Conservation (phyloP, 345 rosid species). For the Heritiera fomes region DNA sequence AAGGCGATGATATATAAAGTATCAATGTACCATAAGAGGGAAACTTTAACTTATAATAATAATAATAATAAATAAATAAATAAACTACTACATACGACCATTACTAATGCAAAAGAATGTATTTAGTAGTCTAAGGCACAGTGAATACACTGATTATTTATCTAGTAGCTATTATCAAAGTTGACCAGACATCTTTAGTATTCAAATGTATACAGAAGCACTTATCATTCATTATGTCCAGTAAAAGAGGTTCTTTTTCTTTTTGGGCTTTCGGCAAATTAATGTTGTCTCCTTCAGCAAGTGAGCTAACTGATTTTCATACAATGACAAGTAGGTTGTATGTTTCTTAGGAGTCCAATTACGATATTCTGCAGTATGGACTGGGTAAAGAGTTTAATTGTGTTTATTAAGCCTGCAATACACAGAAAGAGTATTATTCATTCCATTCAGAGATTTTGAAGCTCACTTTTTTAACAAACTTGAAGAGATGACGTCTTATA, state of each 20-base stretch:
- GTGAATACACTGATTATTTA: not conserved
- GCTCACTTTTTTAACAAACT: slow-evolving; percentile 69
- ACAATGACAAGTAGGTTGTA: not conserved
- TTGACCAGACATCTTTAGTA: no score
- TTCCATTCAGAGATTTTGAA: not conserved
- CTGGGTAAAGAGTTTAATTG: not conserved
- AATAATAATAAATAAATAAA: not conserved
- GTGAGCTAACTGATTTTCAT: not conserved
- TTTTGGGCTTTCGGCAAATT: not conserved
- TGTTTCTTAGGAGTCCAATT: not conserved
- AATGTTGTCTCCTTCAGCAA: not conserved
- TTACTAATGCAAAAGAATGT: not conserved
- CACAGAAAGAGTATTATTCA: not conserved
- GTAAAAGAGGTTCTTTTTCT: not conserved
- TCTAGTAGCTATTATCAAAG: not conserved
- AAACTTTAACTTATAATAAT: not conserved
- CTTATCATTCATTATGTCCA: not conserved
- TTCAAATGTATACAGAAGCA: not conserved
- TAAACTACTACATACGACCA: not conserved
- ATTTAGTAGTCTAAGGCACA: not conserved
- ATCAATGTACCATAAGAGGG: not conserved
- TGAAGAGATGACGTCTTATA: slow-evolving; percentile 85
- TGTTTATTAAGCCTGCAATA: not conserved
- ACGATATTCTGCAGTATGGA: not conserved
- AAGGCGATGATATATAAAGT: not conserved